Base-by-base conservation (phyloP, 192 early-diverging fungal genomes). In the Tieghemiomyces parasiticus region DNA sequence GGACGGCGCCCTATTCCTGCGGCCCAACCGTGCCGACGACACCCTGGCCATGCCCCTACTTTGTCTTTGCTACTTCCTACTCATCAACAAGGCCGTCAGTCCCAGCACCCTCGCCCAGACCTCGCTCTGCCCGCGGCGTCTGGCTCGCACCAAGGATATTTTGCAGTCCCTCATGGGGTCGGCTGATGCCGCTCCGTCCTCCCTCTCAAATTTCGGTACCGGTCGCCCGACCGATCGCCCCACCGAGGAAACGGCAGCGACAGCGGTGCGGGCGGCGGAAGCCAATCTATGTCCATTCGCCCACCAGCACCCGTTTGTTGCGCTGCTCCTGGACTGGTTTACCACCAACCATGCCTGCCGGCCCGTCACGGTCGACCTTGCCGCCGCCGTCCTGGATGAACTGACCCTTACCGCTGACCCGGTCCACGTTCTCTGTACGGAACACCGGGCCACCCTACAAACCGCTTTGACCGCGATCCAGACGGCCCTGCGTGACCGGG, bases 21-120 rank as follows among this genome's bases (percentile, higher is more conserved):
- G 31, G 44, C 59, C 3, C 64, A 64, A 14, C 68, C 68, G 62
- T 61, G 16, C 67, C 73, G 45, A 61, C 67, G 67, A 64, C 52
- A 59, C 70, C 67, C 44, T 75, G 35, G 61, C 68, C 60, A 62
- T 61, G 61, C 73, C 73, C 38, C 71, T 70, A 65, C 58, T 71
- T 29, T 67, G 67, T 42, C 61, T 62, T 4, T 65, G 65, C 20
- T 59, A 69, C 47, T 68, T 69, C 33, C 35, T 70, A 0, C 63
- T 75, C 28, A 34, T 44, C 44, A 75, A 75, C 64, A 75, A 75
- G 59, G 73, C 73, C 0, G 65, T 75, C n/a, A 63, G 67, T 52
- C 73, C 73, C 4, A 71, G 69, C 0, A 35, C 56, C 35, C 62
- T 75, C 28, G 73, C 65, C 19, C 65, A 69, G 25, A 68, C 73